Conservation (phyloP, 768 basidiomycete genomes). For the Boletus subparvulus region DNA sequence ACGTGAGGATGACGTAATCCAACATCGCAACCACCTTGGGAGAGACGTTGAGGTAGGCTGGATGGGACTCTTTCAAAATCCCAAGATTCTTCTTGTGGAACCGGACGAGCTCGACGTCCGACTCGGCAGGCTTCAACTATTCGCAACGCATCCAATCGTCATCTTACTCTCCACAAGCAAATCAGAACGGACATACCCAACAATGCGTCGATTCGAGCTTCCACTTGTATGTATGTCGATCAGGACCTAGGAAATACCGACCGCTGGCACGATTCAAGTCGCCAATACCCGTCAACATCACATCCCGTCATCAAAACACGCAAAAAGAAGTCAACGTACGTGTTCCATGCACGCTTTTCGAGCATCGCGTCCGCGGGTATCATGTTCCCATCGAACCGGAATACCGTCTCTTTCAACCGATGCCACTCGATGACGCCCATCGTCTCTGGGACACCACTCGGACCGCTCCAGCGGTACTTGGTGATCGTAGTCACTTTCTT, state of each 20-base stretch:
- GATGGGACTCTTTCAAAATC: conserved; percentile 16
- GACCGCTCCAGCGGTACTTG: conserved; percentile 21
- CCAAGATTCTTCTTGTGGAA: conserved; percentile 27
- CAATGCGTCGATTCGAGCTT: conserved; percentile 24
- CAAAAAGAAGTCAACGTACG: conserved; percentile 9
- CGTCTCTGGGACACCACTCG: conserved; percentile 14
- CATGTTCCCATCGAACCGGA: conserved; percentile 19
- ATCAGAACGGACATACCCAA: conserved; percentile 18
- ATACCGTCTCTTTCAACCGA: conserved; percentile 6
- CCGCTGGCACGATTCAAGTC: conserved; percentile 14
- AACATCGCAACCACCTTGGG: conserved; percentile 15
- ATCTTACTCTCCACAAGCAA: not conserved
- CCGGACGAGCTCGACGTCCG: conserved; percentile 20
- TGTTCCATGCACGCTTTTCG: conserved; percentile 13
- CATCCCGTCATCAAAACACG: not conserved
- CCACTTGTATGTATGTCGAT: conserved; percentile 35
- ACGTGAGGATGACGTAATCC: conserved; percentile 30
- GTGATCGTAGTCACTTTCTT: conserved; percentile 27
- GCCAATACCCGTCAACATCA: not conserved
- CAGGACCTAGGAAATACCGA: conserved; percentile 34
- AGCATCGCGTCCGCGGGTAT: conserved; percentile 11
- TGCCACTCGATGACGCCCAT: conserved; percentile 30
- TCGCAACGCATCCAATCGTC: not conserved
- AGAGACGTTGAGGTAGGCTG: conserved; percentile 25
- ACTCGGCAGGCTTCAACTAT: conserved; percentile 20